Conservation (phyloP, 2,329 filamentous ascomycete species). For the Colletotrichum melonis region DNA sequence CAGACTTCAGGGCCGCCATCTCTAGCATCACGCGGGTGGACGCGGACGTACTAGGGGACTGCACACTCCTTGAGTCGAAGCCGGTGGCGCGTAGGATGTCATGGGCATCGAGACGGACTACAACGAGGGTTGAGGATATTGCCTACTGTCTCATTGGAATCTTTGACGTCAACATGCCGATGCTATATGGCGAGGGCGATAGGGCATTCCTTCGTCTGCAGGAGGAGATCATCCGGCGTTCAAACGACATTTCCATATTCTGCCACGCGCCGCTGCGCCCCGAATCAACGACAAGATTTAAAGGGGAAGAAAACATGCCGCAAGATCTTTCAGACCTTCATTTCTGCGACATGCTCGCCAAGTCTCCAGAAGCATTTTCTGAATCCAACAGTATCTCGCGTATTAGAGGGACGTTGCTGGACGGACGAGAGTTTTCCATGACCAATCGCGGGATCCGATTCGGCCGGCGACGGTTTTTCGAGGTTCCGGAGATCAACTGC, state of each 20-base stretch:
- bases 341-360: constrained; percentile 5
- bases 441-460: constrained; percentile 2
- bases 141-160: constrained; percentile 44
- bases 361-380: neutral
- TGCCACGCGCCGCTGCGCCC: neutral
- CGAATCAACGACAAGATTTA: neutral
- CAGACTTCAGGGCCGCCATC: neutral
- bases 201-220: constrained; percentile 39
- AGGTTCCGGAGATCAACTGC: neutral
- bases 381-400: neutral
- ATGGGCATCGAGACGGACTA: constrained; percentile 41
- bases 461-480: neutral
- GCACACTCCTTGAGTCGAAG: neutral
- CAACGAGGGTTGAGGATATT: constrained; percentile 38
- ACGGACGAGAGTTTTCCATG: neutral
- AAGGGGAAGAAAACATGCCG: neutral
- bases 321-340: neutral
- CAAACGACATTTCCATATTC: constrained; percentile 11
- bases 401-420: neutral
- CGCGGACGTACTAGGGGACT: neutral
- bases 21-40: constrained; percentile 5
- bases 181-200: constrained; percentile 43
- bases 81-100: constrained; percentile 41
- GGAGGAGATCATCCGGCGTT: neutral
- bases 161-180: constrained; percentile 43